Percentiles rank a stretch among this genome's conserved stretches.
Conservation (phyloP, 768 basidiomycete species). For the Tulasnella sp. region DNA sequence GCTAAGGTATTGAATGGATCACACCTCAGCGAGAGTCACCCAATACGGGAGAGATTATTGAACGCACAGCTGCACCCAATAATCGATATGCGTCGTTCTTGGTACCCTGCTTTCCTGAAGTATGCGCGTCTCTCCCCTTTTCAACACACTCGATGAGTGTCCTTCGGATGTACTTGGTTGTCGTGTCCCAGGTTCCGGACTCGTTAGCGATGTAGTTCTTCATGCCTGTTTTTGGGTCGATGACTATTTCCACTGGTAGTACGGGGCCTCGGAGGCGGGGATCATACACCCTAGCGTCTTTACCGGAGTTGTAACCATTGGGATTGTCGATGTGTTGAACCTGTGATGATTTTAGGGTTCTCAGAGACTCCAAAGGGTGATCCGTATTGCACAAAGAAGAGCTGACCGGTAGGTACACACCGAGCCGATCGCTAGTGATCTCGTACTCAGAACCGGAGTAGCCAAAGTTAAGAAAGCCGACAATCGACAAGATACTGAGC, state of each 20-base stretch:
- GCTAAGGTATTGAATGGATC: no score
- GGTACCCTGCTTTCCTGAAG: conserved; percentile 49
- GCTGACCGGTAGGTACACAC: conserved; percentile 9
- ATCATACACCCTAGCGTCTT: conserved; percentile 71
- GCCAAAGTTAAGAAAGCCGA: neutral
- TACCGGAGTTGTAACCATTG: conserved; percentile 69
- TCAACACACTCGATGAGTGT: conserved; percentile 69
- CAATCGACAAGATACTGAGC: neutral
- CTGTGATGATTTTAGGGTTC: neutral
- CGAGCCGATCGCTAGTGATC: conserved; percentile 5
- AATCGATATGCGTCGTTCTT: conserved; percentile 71
- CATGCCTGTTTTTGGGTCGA: conserved; percentile 82
- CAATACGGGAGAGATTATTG: neutral
- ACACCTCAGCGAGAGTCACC: neutral
- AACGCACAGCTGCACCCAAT: conserved; percentile 43
- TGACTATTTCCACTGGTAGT: conserved; percentile 68
- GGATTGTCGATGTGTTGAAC: conserved; percentile 86
- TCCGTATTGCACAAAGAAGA: neutral
- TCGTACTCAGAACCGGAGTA: neutral
- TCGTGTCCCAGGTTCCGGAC: conserved; percentile 76
- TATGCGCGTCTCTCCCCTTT: conserved; percentile 47
- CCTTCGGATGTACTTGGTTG: conserved; percentile 63
- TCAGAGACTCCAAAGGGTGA: neutral
- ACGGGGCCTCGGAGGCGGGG: conserved; percentile 71
- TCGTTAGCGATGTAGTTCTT: conserved; percentile 88